Evolutionary conservation across 352 stramenopile genomes (phyloP).

Genomic region (Phytophthora ramorum): DNA sequence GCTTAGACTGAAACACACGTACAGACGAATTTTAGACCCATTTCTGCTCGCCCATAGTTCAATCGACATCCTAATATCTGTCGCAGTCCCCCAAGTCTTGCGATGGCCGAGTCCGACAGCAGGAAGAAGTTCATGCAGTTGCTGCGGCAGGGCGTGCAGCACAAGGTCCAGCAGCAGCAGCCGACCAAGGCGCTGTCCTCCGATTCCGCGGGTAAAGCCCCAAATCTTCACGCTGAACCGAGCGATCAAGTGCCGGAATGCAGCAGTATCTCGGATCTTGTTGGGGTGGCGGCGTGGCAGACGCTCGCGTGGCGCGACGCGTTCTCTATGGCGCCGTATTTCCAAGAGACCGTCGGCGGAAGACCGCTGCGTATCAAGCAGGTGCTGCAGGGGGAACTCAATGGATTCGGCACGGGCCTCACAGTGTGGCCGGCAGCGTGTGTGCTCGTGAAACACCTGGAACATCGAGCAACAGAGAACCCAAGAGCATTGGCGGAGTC

Average conservation of each 20-base stretch:
- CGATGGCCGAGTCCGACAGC: constrained; percentile 34
- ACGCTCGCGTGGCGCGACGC: constrained; percentile 80
- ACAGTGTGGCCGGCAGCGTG: constrained; percentile 87
- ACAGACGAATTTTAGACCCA: constrained; percentile 14
- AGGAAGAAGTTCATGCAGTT: constrained; percentile 60
- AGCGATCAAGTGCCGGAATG: constrained; percentile 28
- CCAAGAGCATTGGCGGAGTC: constrained; percentile 34
- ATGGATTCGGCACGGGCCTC: constrained; percentile 80
- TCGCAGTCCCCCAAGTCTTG: constrained; percentile 9
- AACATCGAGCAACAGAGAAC: constrained; percentile 47
- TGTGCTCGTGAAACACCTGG: constrained; percentile 81
- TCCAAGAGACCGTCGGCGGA: constrained; percentile 53
- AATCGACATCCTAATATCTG: constrained; percentile 25
- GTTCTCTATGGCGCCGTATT: constrained; percentile 73
- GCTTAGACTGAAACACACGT: constrained; percentile 30
- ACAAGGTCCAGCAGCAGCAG: constrained; percentile 49
- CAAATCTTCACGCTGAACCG: constrained; percentile 22
- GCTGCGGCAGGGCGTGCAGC: constrained; percentile 66
- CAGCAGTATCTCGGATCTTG: neutral
- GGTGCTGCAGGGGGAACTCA: constrained; percentile 80
- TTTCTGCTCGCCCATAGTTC: constrained; percentile 29
- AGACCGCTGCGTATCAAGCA: constrained; percentile 71
- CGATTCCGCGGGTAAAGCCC: constrained; percentile 12
- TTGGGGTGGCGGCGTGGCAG: constrained; percentile 52
- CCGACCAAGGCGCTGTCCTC: constrained; percentile 10